phyloP scores from a whole-genome alignment of 1,139 yeast genomes.

The Suhomyces kunorum region DNA sequence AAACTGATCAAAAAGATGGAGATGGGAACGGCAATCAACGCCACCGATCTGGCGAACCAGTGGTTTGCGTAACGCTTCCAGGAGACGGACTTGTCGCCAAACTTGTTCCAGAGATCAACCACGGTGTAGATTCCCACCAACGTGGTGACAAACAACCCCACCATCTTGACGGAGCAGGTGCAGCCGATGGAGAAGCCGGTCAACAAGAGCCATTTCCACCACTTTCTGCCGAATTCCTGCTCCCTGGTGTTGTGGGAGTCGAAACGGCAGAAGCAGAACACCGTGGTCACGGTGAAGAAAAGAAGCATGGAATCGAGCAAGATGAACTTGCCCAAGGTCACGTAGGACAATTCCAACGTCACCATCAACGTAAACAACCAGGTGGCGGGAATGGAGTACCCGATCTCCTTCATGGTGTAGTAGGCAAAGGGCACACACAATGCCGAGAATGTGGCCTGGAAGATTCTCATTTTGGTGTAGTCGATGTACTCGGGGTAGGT shows the following conservation, averaged over 20 bases:
- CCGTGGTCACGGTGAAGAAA: constrained; percentile 85
- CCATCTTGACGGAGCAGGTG: constrained; percentile 84
- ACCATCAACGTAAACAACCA: constrained; percentile 92
- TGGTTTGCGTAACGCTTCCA: constrained; percentile 55
- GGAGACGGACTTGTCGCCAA: constrained; percentile 57
- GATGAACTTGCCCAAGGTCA: constrained; percentile 89
- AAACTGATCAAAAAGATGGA: constrained; percentile 63
- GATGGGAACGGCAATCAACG: constrained; percentile 63
- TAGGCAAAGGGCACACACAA: constrained; percentile 92
- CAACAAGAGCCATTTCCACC: constrained; percentile 92
- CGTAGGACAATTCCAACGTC: constrained; percentile 78
- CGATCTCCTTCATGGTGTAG: constrained; percentile 83
- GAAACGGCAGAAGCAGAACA: constrained; percentile 75
- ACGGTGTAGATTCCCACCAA: constrained; percentile 76
- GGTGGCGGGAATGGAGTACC: constrained; percentile 75
- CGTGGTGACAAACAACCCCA: constrained; percentile 74
- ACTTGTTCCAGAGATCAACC: constrained; percentile 69
- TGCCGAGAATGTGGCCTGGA: constrained; percentile 89
- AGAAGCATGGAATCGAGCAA: constrained; percentile 94
- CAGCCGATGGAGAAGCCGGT: constrained; percentile 79
- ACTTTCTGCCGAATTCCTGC: constrained; percentile 63
- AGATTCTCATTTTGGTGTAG: constrained; percentile 88
- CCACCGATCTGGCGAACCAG: constrained; percentile 65
- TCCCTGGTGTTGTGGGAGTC: constrained; percentile 66
- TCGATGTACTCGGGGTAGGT: constrained; percentile 83